A percentile compares a stretch with the other conserved stretches of the same genome.
phyloP scores from a whole-genome alignment of 2,329 filamentous ascomycete species.

The Xylariomycetidae sp. region DNA sequence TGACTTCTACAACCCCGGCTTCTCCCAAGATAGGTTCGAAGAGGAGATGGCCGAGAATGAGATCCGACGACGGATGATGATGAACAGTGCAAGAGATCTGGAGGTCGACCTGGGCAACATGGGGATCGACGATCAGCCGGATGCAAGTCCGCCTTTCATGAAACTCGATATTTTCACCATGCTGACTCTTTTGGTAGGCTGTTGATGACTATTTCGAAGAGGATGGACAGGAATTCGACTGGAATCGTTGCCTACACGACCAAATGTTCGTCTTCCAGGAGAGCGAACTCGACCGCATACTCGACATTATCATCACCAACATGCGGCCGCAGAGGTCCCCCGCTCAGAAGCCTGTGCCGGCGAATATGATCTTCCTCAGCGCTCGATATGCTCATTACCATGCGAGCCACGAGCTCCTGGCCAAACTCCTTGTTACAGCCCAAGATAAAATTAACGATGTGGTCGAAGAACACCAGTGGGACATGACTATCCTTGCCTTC shows the following conservation, averaged over 20 bases:
- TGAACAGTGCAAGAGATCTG: conserved; percentile 93
- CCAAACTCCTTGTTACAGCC: conserved; percentile 72
- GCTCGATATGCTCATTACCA: conserved; percentile 97
- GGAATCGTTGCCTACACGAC: conserved; percentile 89
- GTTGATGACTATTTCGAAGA: conserved; percentile 79
- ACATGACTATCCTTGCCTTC: conserved; percentile 98
- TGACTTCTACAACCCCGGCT: conserved; percentile 90
- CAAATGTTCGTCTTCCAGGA: conserved; percentile 99
- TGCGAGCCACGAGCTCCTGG: conserved; percentile 76
- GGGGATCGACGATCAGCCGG: conserved; percentile 90
- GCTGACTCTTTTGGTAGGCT: conserved; percentile 39
- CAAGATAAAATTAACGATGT: conserved; percentile 97
- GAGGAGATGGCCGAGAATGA: conserved; percentile 97
- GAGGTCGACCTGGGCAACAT: conserved; percentile 95
- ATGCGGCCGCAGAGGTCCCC: conserved; percentile 96
- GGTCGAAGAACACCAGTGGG: conserved; percentile 94
- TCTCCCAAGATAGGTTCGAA: conserved; percentile 90
- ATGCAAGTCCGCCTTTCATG: conserved; percentile 48
- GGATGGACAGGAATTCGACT: conserved; percentile 90
- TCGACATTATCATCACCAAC: conserved; percentile 93
- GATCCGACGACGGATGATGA: conserved; percentile 95
- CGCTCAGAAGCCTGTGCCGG: conserved; percentile 95
- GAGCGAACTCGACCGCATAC: conserved; percentile 80
- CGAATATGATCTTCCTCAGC: conserved; percentile 93
- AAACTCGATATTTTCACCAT: conserved; percentile 15